Evolutionary conservation across 768 basidiomycete genomes (phyloP), one percentile per base, ranked within the genome.

Genomic region (Suillus decipiens): DNA sequence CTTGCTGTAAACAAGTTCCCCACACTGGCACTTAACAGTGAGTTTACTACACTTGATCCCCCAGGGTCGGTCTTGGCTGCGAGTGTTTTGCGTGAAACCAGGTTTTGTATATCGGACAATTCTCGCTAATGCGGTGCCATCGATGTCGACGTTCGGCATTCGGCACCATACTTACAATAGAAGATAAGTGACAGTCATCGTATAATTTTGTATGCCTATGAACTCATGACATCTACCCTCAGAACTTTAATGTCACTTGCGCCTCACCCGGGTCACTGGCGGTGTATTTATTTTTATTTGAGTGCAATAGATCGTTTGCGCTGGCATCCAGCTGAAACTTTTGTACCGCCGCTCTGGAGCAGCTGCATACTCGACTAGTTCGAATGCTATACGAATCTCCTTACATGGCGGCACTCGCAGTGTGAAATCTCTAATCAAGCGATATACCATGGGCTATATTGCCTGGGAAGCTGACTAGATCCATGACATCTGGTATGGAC

Each of bases 1-100:
- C 50, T 31, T 71, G 73, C 83, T 77, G 71, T 77, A 55, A 83
- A 84, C 73, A 82, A 84, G 68, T 83, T 84, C 71, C 65, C 67
- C 60, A 75, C 69, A 1, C 71, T 72, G 10, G 59, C 69, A 2
- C 71, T 72, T 14, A 59, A 74, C 2, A 79, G 73, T 69, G 71
- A 69, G 17, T 51, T 61, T 71, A 72, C 69, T 58, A 75, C 66
- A 50, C 68, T 64, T 70, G 72, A 37, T 61, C 69, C 17, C 67
- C 11, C 64, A 62, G 2, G 71, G 73, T 51, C 9, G 2, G 17
- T 33, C 31, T 17, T 31, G 31, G 9, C 19, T 53, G 51, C 5
- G 17, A 19, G 12, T 53, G 19, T 53, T 19, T 7, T 2, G 17
- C 50, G 10, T n/a, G 31, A 53, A 53, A 28, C 17, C 4, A 50